Base-by-base conservation (phyloP, 805 yeast species). In the Cephaloascus albidus region DNA sequence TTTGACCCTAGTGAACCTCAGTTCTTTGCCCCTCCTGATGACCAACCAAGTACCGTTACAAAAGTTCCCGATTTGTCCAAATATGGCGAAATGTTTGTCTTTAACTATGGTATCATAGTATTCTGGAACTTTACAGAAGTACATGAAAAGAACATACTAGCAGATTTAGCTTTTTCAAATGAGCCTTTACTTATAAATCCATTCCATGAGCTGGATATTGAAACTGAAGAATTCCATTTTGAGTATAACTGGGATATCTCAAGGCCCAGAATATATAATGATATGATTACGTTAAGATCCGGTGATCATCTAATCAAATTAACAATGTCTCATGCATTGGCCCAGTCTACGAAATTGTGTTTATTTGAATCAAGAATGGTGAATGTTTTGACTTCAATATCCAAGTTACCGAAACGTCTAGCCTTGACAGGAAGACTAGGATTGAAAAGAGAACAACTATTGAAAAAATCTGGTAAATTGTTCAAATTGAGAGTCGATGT, bases 1-100 rank as follows among this genome's bases (percentile, higher is more conserved):
- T 85, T 86, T 56, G 87, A 88, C 55, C 96, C 97, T 0, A 78
- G 88, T 14, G 97, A 88, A 53, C 97, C 97, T 0, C 96, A 88
- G 52, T 86, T 74, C 52, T 88, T 88, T 59, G 81, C 89, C 2
- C 72, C 74, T 3, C 55, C 59, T 18, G 34, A 27, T 31, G 33
- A 8, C 18, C 10, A 20, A 10, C 36, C 27, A 39, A 33, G 19
- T 32, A 18, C 37, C n/a, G 10, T 18, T 15, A 18, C 37, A 4
- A 43, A 44, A 8, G 38, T 53, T n/a, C 61, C 70, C 0, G 78
- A 76, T 42, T 63, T 72, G 37, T 60, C 73, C 3, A 76, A 75
- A 45, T 85, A 81, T 54, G 90, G 96, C 0, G 97, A 90, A 52
- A 72, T 93, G 68, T 93, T 93, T 52, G 74, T 93, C 12, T 78